phyloP scores from a whole-genome alignment of 1,284 basidiomycete species.

The Apiotrichum gamsii region DNA sequence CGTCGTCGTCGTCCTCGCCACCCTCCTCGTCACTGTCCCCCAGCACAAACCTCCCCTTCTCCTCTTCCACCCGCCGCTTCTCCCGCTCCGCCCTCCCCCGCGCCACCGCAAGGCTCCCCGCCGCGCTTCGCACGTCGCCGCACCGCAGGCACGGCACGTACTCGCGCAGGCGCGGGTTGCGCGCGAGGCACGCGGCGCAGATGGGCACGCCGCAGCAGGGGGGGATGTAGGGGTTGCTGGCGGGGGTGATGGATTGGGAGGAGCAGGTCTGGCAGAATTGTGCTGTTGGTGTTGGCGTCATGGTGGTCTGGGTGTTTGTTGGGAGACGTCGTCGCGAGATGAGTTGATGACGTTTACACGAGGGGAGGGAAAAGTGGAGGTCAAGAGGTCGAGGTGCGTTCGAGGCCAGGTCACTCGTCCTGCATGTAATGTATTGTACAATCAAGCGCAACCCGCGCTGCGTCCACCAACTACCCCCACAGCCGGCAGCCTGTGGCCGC shows the following conservation, averaged over 20 bases:
- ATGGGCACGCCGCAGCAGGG: slow-evolving; percentile 38
- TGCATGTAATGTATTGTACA: no score
- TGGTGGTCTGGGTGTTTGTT: no score
- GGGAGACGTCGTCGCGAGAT: no score
- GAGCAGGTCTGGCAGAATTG: slow-evolving; percentile 31
- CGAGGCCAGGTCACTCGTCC: no score
- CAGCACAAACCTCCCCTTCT: slow-evolving; percentile 2
- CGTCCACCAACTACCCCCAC: no score
- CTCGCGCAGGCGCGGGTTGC: slow-evolving; percentile 36
- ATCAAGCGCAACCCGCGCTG: no score
- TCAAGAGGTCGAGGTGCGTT: no score
- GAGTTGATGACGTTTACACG: no score
- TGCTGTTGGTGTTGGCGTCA: no score
- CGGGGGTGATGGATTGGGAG: slow-evolving; percentile 17
- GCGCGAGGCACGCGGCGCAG: slow-evolving; percentile 28
- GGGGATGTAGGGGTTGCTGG: slow-evolving; percentile 27
- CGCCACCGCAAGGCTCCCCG: background rate
- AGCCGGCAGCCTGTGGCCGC: no score
- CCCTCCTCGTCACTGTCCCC: slow-evolving; percentile 18
- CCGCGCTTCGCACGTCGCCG: slow-evolving; percentile 24
- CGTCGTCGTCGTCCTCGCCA: background rate
- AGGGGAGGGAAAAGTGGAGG: no score
- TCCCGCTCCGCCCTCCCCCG: background rate
- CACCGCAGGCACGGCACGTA: slow-evolving; percentile 41
- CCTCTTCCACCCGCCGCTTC: background rate